Base-by-base conservation (phyloP, 2,329 filamentous ascomycete species). In the Westerdykella ornata region DNA sequence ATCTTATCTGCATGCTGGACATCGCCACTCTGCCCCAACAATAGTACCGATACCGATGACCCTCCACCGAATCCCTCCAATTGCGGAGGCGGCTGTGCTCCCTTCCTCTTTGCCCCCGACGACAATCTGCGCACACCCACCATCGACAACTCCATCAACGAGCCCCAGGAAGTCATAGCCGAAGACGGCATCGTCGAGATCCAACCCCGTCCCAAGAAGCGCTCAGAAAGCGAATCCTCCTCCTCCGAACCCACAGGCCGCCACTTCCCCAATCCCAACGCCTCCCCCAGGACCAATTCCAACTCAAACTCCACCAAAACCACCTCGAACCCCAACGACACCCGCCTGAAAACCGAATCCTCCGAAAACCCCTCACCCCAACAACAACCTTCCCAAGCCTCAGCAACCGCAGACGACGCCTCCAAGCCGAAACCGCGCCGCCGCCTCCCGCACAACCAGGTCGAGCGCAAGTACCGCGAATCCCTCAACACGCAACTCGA, bases 401-500 rank as follows among this genome's bases (percentile, higher is more conserved):
- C 37, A 6, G 29, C 48, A 22, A 47, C 49, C 2, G 56, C 57
- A 2, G 52, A 52, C 2, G 46, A 45, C 19, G 20, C 20, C 22
- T 41, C 35, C 18, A 66, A 65, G 42, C 50, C 57, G 14, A 67
- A 66, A 42, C 50, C 56, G 9, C 60, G 60, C 22, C 56, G 60
- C 18, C 58, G 66, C 31, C 45, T 66, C 14, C 66, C 66, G 9
- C 69, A 72, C 56, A 71, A 70, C 39, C 66, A 71, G 45, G 68
- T 72, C 39, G 69, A 72, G 47, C 66, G 68, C 35, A 67, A 70
- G 42, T 72, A 72, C 50, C 68, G 69, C 39, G 68, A 71, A 38
- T 70, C 68, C 3, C 61, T 72, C 37, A 71, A 71, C 54, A 67
- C 67, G 1, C 68, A 70, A 43, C 63, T 71, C 35, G 69, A 72